Evolutionary conservation across 1,284 basidiomycete species (phyloP).

Genomic region (Fistulinella staudtii): DNA sequence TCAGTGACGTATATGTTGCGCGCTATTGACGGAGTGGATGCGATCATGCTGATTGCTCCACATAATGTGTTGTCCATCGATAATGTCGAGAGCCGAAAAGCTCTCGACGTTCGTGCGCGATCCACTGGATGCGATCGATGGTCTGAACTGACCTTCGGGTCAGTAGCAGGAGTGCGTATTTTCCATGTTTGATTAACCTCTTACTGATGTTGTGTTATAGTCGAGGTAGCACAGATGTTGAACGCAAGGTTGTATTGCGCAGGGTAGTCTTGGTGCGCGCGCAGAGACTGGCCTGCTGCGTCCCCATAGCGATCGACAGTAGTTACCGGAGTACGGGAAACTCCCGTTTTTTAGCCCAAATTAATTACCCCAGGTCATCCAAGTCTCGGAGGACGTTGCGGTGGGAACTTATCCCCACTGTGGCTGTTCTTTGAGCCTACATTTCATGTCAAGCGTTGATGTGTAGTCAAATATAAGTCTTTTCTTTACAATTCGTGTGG

Average conservation of each 20-base stretch:
- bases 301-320: too few relatives aligned
- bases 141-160: too few relatives aligned
- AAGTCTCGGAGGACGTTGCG: conserved; percentile 21
- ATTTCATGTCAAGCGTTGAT: conserved; percentile 36
- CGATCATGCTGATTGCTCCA: conserved; percentile 14
- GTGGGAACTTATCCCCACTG: conserved; percentile 3
- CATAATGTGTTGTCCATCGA: too few relatives aligned
- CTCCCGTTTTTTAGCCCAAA: conserved; percentile 31
- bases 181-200: accelerated
- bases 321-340: conserved; percentile 9
- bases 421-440: conserved; percentile 24
- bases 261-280: too few relatives aligned
- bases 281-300: too few relatives aligned
- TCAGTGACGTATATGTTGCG: too few relatives aligned
- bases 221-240: conserved; percentile 14
- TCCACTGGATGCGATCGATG: too few relatives aligned
- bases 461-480: conserved; percentile 23
- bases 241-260: conserved; percentile 1
- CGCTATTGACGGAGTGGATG: too few relatives aligned
- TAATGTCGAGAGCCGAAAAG: conserved; percentile 6
- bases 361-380: conserved; percentile 36
- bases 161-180: conserved; percentile 22
- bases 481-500: background rate
- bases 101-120: too few relatives aligned
- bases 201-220: conserved; percentile 11